phyloP scores from a whole-genome alignment of 2,329 filamentous ascomycete species.

The Capronia epimyces region DNA sequence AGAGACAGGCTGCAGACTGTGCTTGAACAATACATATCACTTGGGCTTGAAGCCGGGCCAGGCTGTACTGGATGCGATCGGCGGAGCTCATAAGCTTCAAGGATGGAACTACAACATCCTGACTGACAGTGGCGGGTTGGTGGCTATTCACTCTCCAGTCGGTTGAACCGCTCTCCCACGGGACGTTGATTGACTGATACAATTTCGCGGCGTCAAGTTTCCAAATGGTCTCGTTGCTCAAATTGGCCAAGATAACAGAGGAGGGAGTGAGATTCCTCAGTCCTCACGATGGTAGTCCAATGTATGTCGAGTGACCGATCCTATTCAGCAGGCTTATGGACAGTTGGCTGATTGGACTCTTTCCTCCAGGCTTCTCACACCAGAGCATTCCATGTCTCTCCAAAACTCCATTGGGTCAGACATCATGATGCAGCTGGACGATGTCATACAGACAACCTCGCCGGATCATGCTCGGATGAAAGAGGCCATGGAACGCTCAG shows the following conservation, averaged over 20 bases:
- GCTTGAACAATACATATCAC: constrained; percentile 97
- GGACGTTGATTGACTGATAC: constrained; percentile 26
- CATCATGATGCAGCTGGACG: constrained; percentile 99
- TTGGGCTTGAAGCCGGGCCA: constrained; percentile 92
- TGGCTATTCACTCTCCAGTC: constrained; percentile 9
- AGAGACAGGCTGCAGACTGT: constrained; percentile 80
- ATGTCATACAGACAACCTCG: constrained; percentile 93
- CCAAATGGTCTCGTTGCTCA: constrained; percentile 95
- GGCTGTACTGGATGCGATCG: constrained; percentile 75
- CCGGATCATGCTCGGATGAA: constrained; percentile 82
- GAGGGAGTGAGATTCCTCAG: constrained; percentile 94
- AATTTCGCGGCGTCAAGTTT: constrained; percentile 55
- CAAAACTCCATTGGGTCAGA: constrained; percentile 97
- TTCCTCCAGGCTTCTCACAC: constrained; percentile 68
- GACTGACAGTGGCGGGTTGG: constrained; percentile 58
- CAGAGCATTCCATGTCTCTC: constrained; percentile 90
- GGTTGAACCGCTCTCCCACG: constrained; percentile 2
- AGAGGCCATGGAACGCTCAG: constrained; percentile 89
- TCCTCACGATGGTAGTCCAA: constrained; percentile 88
- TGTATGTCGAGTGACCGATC: constrained; percentile 54
- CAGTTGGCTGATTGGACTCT: background rate
- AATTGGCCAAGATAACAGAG: constrained; percentile 89
- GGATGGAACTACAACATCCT: constrained; percentile 94
- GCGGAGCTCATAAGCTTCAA: constrained; percentile 89
- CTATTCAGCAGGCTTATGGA: too few species aligned